Conservation (phyloP, 257 asterid species). For the Penstemon newberryi region DNA sequence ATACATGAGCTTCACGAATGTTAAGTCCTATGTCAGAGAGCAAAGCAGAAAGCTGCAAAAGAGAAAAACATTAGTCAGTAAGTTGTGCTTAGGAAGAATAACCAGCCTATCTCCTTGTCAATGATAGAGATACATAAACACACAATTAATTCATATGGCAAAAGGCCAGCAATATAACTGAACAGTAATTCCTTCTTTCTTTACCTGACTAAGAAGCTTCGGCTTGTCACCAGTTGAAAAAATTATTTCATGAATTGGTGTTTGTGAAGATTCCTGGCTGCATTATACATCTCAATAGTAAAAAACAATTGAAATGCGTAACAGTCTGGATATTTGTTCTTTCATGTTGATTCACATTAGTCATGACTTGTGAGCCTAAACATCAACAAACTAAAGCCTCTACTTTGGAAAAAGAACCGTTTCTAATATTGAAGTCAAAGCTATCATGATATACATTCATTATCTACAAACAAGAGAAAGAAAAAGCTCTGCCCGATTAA, state of each 20-base stretch:
- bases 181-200: conserved; percentile 21
- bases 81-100: not conserved
- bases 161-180: conserved; percentile 12
- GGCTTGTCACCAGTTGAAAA: conserved; percentile 93
- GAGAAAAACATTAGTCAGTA: conserved; percentile 13
- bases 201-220: conserved; percentile 93
- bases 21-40: conserved; percentile 93
- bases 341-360: not conserved
- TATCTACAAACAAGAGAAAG: not conserved
- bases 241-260: conserved; percentile 71
- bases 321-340: not conserved
- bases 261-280: conserved; percentile 63
- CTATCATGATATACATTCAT: too few relatives aligned
- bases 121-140: not conserved
- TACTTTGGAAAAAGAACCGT: not conserved
- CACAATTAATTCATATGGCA: not conserved
- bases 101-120: not conserved
- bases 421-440: not conserved
- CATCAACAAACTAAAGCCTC: conserved; percentile 12
- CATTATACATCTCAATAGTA: conserved; percentile 31
- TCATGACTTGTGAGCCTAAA: not conserved
- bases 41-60: conserved; percentile 87
- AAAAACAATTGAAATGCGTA: conserved; percentile 1
- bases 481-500: not conserved
- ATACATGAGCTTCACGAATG: conserved; percentile 98